Evolutionary conservation across 2,329 filamentous ascomycete species (phyloP).

Genomic region (Hymenoscyphus salicellus): DNA sequence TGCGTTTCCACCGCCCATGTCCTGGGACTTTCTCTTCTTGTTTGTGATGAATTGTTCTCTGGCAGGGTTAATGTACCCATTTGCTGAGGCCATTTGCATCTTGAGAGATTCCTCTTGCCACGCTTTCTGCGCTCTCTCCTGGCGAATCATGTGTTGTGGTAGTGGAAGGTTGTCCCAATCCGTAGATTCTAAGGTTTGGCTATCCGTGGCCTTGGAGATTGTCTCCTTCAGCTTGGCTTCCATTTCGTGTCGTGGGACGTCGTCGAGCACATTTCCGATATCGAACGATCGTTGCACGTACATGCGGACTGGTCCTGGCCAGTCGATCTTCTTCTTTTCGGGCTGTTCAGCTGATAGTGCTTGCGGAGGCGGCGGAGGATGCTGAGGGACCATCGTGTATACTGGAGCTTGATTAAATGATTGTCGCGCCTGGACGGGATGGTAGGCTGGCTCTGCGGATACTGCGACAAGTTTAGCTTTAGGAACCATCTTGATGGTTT

Average conservation of each 20-base stretch:
- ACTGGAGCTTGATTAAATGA: slow-evolving; percentile 35
- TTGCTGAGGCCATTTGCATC: slow-evolving; percentile 23
- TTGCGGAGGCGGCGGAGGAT: slow-evolving; percentile 36
- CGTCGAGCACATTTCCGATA: slow-evolving; percentile 62
- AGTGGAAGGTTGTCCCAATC: slow-evolving; percentile 83
- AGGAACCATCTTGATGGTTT: slow-evolving; percentile 25
- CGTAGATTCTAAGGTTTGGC: slow-evolving; percentile 65
- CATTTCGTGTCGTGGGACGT: slow-evolving; percentile 67
- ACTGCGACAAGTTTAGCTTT: slow-evolving; percentile 33
- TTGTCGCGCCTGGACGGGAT: slow-evolving; percentile 44
- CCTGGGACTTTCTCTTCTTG: slow-evolving; percentile 82
- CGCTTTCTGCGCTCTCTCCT: slow-evolving; percentile 59
- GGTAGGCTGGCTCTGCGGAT: slow-evolving; percentile 43
- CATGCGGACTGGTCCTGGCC: slow-evolving; percentile 75
- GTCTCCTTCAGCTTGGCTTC: slow-evolving; percentile 80
- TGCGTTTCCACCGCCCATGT: slow-evolving; percentile 53
- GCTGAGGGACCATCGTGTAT: slow-evolving; percentile 34
- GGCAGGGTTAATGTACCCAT: slow-evolving; percentile 20
- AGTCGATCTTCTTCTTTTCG: slow-evolving; percentile 62
- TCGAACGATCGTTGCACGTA: slow-evolving; percentile 91
- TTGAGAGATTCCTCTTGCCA: slow-evolving; percentile 34
- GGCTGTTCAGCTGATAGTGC: slow-evolving; percentile 32
- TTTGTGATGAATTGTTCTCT: slow-evolving; percentile 33
- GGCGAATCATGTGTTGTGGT: slow-evolving; percentile 73
- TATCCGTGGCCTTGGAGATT: slow-evolving; percentile 78